Conservation (phyloP, 2,329 filamentous ascomycete species). For the Ambrosiella xylebori region DNA sequence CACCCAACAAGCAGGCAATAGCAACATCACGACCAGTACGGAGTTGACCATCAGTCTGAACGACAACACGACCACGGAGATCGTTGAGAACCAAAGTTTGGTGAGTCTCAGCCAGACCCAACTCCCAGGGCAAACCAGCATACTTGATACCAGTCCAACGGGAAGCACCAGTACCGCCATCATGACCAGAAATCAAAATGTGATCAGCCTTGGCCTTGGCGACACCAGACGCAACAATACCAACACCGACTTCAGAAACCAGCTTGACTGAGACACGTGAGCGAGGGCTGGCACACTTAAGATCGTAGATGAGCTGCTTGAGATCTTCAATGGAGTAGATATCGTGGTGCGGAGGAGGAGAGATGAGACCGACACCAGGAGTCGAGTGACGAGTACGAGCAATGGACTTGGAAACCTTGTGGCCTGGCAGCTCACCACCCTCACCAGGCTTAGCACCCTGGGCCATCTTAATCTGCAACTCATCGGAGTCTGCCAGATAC, state of each 20-base stretch:
- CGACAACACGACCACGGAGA: slow-evolving; percentile 82
- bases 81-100: slow-evolving; percentile 94
- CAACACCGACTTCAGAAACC: slow-evolving; percentile 90
- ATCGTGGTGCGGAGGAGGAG: slow-evolving; percentile 89
- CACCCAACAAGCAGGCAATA: slow-evolving; percentile 84
- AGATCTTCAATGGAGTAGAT: slow-evolving; percentile 98
- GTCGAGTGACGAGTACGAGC: slow-evolving; percentile 91
- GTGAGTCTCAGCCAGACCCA: slow-evolving; percentile 92
- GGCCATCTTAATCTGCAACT: slow-evolving; percentile 98
- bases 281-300: slow-evolving; percentile 90
- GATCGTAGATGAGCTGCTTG: slow-evolving; percentile 93
- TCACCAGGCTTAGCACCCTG: slow-evolving; percentile 96
- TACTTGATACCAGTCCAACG: slow-evolving; percentile 99
- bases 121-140: slow-evolving; percentile 87
- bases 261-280: slow-evolving; percentile 91
- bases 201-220: slow-evolving; percentile 96
- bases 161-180: slow-evolving; percentile 90
- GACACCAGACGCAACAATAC: slow-evolving; percentile 92
- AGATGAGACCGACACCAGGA: slow-evolving; percentile 88
- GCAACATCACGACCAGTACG: slow-evolving; percentile 85
- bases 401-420: slow-evolving; percentile 91
- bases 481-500: slow-evolving; percentile 87
- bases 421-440: slow-evolving; percentile 88
- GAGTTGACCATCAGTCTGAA: slow-evolving; percentile 90
- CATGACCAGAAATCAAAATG: slow-evolving; percentile 90